A percentile compares a stretch with the other conserved stretches of the same genome.
Conservation (phyloP, 495 filamentous ascomycete species). For the Amphirosellinia nigrospora region DNA sequence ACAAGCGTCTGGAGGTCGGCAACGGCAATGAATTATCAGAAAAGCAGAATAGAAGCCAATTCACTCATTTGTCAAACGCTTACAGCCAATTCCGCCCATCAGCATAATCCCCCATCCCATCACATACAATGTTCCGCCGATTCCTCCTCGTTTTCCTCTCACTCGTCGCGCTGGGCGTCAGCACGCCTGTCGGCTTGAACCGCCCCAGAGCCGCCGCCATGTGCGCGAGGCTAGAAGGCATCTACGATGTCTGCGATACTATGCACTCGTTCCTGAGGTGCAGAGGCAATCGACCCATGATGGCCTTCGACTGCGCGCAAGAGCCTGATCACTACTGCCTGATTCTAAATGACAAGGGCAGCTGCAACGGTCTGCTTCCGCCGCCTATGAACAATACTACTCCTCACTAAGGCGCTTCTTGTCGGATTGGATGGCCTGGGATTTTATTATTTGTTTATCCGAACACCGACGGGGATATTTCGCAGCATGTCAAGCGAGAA, state of each 20-base stretch:
- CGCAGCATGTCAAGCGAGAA: neutral
- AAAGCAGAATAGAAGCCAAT: neutral
- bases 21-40: constrained; percentile 18
- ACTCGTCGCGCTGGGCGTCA: constrained; percentile 8
- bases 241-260: constrained; percentile 26
- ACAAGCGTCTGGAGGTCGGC: constrained; percentile 8
- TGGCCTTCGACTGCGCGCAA: constrained; percentile 18
- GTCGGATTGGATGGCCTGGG: neutral
- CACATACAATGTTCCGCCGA: constrained; percentile 9
- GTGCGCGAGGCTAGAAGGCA: neutral
- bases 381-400: constrained; percentile 11
- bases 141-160: constrained; percentile 4
- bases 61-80: constrained; percentile 8
- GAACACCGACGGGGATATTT: neutral
- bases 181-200: constrained; percentile 3
- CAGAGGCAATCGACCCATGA: constrained; percentile 15
- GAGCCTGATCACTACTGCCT: constrained; percentile 18
- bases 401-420: neutral
- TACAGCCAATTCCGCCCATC: constrained; percentile 1
- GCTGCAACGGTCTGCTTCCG: constrained; percentile 8
- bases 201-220: neutral
- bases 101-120: neutral
- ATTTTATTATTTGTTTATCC: neutral
- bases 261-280: constrained; percentile 20
- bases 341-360: constrained; percentile 14